Conservation (phyloP, 169 alveolate genomes). For the Babesia bovis region DNA sequence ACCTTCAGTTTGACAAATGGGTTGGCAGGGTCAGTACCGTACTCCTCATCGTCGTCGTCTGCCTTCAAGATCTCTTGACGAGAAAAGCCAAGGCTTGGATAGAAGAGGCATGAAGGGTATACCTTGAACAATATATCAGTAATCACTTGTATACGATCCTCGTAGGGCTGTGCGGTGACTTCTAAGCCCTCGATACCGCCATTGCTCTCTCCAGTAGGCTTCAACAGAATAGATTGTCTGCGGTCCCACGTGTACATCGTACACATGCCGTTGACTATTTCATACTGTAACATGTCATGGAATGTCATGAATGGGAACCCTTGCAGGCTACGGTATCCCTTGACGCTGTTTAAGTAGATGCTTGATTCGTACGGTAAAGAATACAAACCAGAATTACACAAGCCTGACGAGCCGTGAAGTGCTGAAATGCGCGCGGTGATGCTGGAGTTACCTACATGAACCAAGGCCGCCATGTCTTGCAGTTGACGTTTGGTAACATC, state of each 20-base stretch:
- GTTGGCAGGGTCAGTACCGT: background rate
- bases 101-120: conserved; percentile 54
- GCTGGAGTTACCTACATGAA: conserved; percentile 28
- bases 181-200: conserved; percentile 54
- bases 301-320: conserved; percentile 9
- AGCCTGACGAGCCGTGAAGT: conserved; percentile 37
- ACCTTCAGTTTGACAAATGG: background rate
- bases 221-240: conserved; percentile 6
- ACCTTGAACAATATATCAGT: conserved; percentile 23
- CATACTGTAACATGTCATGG: conserved; percentile 21
- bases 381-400: conserved; percentile 21
- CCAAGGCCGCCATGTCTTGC: conserved; percentile 8
- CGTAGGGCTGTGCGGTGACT: background rate
- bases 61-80: background rate
- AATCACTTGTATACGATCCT: background rate
- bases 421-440: conserved; percentile 27
- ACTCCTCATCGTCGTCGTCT: conserved; percentile 1
- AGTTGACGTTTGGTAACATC: background rate
- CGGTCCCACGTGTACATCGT: conserved; percentile 20
- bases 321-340: background rate
- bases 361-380: conserved; percentile 46
- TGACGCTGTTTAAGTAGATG: conserved; percentile 7
- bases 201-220: conserved; percentile 59
- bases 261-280: conserved; percentile 46
- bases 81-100: background rate